These are phyloP conservation scores for Jamesozyma rosinii DNA, from an alignment of 805 yeast genomes.

Conservation along the genomic window DNA sequence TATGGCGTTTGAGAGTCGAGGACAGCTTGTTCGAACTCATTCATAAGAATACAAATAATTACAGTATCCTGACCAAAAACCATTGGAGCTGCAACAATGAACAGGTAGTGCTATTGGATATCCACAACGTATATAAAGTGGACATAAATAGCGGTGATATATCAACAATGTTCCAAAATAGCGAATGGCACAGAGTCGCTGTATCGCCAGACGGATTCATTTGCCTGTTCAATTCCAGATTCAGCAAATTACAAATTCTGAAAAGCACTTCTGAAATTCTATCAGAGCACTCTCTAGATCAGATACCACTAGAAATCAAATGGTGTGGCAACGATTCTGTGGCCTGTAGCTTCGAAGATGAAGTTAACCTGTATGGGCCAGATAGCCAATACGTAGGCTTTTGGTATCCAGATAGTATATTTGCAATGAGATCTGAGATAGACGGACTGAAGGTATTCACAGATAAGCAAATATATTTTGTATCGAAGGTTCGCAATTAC, in stretches of 20 bases:
- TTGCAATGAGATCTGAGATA: constrained; percentile 40
- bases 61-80: constrained; percentile 21
- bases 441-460: constrained; percentile 73
- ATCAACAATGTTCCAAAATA: constrained; percentile 5
- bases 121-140: constrained; percentile 15
- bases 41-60: constrained; percentile 16
- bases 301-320: constrained; percentile 39
- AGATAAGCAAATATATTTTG: constrained; percentile 44
- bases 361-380: constrained; percentile 64
- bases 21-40: constrained; percentile 8
- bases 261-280: constrained; percentile 28
- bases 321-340: constrained; percentile 91
- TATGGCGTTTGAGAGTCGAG: constrained; percentile 9
- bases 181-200: constrained; percentile 23
- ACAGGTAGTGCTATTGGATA: constrained; percentile 18
- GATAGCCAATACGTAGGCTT: constrained; percentile 40
- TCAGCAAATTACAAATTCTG: constrained; percentile 40
- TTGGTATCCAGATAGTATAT: constrained; percentile 39
- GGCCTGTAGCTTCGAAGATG: constrained; percentile 49
- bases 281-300: constrained; percentile 20
- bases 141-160: constrained; percentile 6
- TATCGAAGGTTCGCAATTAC: constrained; percentile 50
- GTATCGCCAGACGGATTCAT: constrained; percentile 33
- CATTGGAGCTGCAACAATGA: constrained; percentile 23
- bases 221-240: constrained; percentile 37